Conservation (phyloP, 78 protist species). For the Monosiga brevicollis region DNA sequence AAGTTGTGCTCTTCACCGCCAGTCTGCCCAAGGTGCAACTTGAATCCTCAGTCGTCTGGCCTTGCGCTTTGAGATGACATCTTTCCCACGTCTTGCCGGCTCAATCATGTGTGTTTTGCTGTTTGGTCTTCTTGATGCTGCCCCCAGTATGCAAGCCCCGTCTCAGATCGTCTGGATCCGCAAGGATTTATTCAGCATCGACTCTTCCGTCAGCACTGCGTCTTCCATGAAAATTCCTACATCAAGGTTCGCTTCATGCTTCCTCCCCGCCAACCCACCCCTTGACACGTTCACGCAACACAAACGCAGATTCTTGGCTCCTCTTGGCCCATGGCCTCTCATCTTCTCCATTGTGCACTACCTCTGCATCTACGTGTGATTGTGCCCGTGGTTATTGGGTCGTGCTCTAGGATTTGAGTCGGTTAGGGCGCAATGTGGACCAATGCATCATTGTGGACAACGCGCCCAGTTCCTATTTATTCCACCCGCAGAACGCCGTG, state of each 20-base stretch:
- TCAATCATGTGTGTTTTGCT: neutral
- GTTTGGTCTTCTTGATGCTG: neutral
- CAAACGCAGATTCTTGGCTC: no score
- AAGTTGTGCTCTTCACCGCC: conserved; percentile 86
- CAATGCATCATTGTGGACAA: conserved; percentile 72
- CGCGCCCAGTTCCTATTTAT: conserved; percentile 63
- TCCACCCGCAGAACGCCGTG: conserved; percentile 77
- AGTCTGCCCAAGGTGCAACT: conserved; percentile 44
- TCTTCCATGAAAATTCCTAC: conserved; percentile 34
- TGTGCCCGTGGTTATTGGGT: no score
- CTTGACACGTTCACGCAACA: neutral
- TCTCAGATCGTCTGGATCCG: conserved; percentile 70
- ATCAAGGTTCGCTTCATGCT: conserved; percentile 47
- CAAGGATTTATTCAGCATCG: conserved; percentile 35
- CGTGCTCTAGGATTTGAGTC: conserved; percentile 29
- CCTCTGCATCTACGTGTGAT: no score
- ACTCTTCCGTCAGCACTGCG: conserved; percentile 69
- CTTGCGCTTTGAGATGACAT: no score
- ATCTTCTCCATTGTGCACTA: no score
- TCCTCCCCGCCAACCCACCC: neutral
- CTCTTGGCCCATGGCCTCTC: no score
- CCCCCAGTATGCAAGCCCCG: conserved; percentile 80
- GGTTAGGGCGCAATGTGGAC: conserved; percentile 63
- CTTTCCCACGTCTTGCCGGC: neutral
- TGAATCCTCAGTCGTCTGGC: no score